Evolutionary conservation across 2,329 filamentous ascomycete genomes (phyloP), one percentile per base, ranked within the genome.

Genomic region (Graphilbum ipis-grandicollis): DNA sequence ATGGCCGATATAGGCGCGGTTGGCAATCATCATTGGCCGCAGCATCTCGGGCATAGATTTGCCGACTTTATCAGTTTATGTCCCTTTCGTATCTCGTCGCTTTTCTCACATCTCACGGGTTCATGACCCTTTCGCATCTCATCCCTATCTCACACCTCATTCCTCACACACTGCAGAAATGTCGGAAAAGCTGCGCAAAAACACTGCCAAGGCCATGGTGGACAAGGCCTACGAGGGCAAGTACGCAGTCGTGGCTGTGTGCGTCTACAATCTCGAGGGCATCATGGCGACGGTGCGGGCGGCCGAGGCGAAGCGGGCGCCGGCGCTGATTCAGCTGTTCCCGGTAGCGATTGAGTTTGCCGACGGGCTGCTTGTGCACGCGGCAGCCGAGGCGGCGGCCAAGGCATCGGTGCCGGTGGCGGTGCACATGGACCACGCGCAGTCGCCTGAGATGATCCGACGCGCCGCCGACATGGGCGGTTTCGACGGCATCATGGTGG

Each of bases 401-500:
- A 59, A 57, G 15, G 70, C 72, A 21, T 54, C 51, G 1, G 73
- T 78, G 1, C 74, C 74, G 7, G 55, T 79, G 19, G 62, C 65
- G 3, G 55, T 79, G 10, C 75, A 79, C 53, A 65, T 80, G 48
- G 75, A 80, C 56, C 75, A 79, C 52, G 72, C 71, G 6, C 74
- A 78, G 47, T 64, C 63, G 6, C 66, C 68, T 22, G 64, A 64
- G 39, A 63, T 71, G 31, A 73, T 79, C 42, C 62, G 66, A 14
- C 59, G 57, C 5, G 73, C 74, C 0, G 74, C 72, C 1, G 64
- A 74, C 46, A 63, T 70, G n/a, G 60, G 66, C 35, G 65, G 58
- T 3, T 81, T 81, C 46, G 77, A 82, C 53, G 71, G 66, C 43
- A 80, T 83, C 52, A 79, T 80, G 75, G 70, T 78, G 13, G 75